Evolutionary conservation across 73 alveolate species (phyloP).

Genomic region (Tetrahymena thermophila): DNA sequence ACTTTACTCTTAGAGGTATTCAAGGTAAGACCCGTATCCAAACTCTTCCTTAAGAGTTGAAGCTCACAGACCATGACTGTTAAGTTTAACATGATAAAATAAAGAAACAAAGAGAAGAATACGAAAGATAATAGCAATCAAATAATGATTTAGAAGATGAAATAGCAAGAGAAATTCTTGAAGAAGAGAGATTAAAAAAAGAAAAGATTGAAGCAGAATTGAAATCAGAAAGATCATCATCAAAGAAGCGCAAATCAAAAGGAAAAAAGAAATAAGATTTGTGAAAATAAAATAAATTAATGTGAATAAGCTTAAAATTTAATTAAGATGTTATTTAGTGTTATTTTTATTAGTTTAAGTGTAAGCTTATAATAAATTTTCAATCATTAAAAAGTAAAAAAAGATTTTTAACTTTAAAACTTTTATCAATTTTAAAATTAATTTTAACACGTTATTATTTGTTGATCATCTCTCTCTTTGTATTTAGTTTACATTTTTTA

Average conservation of each 20-base stretch:
- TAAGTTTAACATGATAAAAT: neutral
- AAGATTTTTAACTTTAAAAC: too few species aligned
- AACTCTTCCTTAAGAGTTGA: neutral
- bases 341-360: neutral
- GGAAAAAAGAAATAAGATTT: neutral
- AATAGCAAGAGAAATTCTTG: neutral
- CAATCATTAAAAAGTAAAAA: too few species aligned
- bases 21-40: neutral
- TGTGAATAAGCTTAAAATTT: neutral
- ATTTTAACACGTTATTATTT: too few species aligned
- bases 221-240: neutral
- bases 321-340: neutral
- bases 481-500: too few species aligned
- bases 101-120: neutral
- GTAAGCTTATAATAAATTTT: too few species aligned
- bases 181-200: neutral
- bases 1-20: neutral
- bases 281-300: neutral
- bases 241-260: neutral
- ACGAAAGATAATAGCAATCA: neutral
- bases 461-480: too few species aligned
- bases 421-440: too few species aligned
- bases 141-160: neutral
- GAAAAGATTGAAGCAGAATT: neutral
- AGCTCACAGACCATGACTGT: neutral